These are phyloP conservation scores for Acacia pycnantha DNA, from an alignment of 331 rosid genomes.

Conservation along the genomic window DNA sequence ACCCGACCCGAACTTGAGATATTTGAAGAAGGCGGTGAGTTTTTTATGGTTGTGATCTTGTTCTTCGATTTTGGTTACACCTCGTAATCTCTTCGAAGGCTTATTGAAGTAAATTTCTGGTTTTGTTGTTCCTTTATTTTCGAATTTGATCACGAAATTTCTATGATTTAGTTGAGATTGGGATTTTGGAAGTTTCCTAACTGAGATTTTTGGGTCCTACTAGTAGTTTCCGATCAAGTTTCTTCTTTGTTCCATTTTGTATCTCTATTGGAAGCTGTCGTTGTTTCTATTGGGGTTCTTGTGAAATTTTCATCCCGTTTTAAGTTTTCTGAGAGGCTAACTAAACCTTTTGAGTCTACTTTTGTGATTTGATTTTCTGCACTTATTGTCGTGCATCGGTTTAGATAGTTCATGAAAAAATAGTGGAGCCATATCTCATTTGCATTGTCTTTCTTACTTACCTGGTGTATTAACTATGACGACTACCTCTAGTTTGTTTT, in stretches of 20 bases:
- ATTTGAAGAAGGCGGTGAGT: constrained; percentile 26
- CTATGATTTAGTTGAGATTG: background rate
- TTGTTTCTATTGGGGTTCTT: background rate
- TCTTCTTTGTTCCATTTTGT: constrained; percentile 7
- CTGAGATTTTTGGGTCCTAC: constrained; percentile 11
- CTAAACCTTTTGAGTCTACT: background rate
- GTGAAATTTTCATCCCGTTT: constrained; percentile 8
- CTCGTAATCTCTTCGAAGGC: background rate
- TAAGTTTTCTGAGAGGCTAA: background rate
- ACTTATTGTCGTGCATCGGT: background rate
- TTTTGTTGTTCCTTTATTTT: background rate
- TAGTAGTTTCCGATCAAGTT: background rate
- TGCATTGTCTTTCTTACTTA: constrained; percentile 4
- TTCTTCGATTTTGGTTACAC: background rate
- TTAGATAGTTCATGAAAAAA: background rate
- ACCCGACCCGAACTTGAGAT: background rate
- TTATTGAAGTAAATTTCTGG: background rate
- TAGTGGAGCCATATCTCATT: background rate
- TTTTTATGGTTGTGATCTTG: constrained; percentile 17
- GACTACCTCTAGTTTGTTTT: constrained; percentile 5
- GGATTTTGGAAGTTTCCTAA: constrained; percentile 19
- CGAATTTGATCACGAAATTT: background rate
- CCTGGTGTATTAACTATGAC: background rate
- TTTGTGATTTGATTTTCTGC: background rate
- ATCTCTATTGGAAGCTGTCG: background rate